Percentiles rank a stretch among this genome's conserved stretches.
phyloP scores from a whole-genome alignment of 2,329 filamentous ascomycete species.

The Trichoderma breve region DNA sequence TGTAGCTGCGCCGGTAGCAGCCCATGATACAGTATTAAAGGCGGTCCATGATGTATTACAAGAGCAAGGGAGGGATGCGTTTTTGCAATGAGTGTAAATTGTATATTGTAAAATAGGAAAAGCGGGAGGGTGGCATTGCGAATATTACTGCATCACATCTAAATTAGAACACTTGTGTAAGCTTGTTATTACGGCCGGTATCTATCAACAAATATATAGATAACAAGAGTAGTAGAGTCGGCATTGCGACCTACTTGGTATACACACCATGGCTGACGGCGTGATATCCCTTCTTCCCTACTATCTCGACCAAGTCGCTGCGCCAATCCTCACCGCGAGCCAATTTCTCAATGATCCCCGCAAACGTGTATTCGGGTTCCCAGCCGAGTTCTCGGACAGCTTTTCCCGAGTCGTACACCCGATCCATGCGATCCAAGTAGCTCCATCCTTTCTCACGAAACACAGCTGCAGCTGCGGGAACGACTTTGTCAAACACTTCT shows the following conservation, averaged over 20 bases:
- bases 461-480: conserved; percentile 31
- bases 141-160: too few relatives aligned
- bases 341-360: conserved; percentile 35
- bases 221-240: background rate
- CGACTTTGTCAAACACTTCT: conserved; percentile 30
- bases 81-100: conserved; percentile 20
- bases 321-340: conserved; percentile 36
- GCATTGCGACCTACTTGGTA: conserved; percentile 30
- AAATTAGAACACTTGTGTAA: background rate
- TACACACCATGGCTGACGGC: conserved; percentile 43
- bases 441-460: conserved; percentile 38
- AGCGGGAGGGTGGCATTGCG: background rate
- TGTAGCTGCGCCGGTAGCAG: conserved; percentile 47
- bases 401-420: conserved; percentile 46
- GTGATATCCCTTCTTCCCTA: conserved; percentile 48
- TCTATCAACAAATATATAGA: background rate
- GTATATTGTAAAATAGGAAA: background rate
- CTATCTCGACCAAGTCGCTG: conserved; percentile 39
- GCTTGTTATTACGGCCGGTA: background rate
- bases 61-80: conserved; percentile 32
- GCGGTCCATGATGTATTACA: conserved; percentile 75
- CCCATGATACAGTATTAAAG: conserved; percentile 50
- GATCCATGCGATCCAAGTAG: conserved; percentile 40
- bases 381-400: conserved; percentile 43
- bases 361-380: conserved; percentile 43